These are phyloP conservation scores for Tinospora cordifolia DNA, from an alignment of 164 flowering plant species.

Conservation along the genomic window DNA sequence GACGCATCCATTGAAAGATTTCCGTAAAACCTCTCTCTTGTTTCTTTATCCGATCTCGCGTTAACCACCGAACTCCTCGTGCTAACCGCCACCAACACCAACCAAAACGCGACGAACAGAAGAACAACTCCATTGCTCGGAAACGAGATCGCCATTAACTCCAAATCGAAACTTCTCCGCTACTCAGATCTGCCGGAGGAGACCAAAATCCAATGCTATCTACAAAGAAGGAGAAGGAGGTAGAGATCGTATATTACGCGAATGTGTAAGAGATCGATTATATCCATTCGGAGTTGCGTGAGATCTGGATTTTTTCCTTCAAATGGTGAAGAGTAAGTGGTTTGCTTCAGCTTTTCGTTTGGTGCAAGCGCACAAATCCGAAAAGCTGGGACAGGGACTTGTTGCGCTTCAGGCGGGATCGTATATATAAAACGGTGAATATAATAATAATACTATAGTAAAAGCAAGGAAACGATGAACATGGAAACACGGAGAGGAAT, in stretches of 20 bases:
- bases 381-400: too few relatives aligned
- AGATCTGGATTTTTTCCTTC: not conserved
- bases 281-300: not conserved
- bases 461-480: too few relatives aligned
- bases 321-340: not conserved
- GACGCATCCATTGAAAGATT: constrained; percentile 40
- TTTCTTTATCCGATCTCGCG: constrained; percentile 70
- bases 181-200: not conserved
- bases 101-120: constrained; percentile 10
- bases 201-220: not conserved
- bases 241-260: not conserved
- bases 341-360: not conserved
- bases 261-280: not conserved
- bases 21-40: constrained; percentile 77
- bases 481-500: too few relatives aligned
- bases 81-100: constrained; percentile 16
- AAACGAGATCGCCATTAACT: constrained; percentile 20
- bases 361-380: too few relatives aligned
- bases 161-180: not conserved
- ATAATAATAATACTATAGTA: too few relatives aligned
- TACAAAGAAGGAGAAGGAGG: not conserved
- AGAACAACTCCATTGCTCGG: constrained; percentile 1
- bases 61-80: constrained; percentile 12
- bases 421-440: too few relatives aligned
- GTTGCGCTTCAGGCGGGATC: too few relatives aligned